Evolutionary conservation across 352 stramenopile species (phyloP).

Genomic region (Elongisporangium prolatum): DNA sequence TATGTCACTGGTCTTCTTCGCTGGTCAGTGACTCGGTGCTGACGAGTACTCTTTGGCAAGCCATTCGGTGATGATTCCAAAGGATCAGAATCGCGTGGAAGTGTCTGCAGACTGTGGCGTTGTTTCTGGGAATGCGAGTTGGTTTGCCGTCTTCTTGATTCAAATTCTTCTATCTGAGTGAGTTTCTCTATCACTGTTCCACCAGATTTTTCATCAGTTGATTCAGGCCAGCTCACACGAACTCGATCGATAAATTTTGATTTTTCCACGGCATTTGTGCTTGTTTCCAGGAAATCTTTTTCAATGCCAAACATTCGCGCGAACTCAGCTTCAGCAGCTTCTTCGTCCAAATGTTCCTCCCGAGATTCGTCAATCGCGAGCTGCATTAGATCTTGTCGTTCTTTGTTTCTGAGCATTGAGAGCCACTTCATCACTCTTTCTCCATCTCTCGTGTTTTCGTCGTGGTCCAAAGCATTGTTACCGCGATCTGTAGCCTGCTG

Average conservation of each 20-base stretch:
- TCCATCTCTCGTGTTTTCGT: conserved; percentile 28
- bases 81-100: not conserved
- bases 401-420: conserved; percentile 36
- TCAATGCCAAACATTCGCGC: conserved; percentile 38
- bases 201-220: not conserved
- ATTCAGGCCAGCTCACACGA: not conserved
- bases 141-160: not conserved
- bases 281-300: conserved; percentile 28
- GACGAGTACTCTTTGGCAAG: not conserved
- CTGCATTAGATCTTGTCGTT: conserved; percentile 15
- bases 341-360: conserved; percentile 7
- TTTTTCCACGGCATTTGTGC: conserved; percentile 18
- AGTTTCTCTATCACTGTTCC: not conserved
- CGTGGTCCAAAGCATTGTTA: conserved; percentile 21
- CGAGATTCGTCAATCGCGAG: conserved; percentile 8
- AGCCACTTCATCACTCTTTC: conserved; percentile 52
- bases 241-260: not conserved
- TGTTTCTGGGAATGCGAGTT: not conserved
- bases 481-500: conserved; percentile 34
- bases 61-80: not conserved
- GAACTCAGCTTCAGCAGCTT: conserved; percentile 20
- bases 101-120: not conserved
- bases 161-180: not conserved
- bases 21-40: not conserved
- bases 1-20: not conserved